Conservation (phyloP, 257 asterid genomes). For the Solanum chiquidenum region DNA sequence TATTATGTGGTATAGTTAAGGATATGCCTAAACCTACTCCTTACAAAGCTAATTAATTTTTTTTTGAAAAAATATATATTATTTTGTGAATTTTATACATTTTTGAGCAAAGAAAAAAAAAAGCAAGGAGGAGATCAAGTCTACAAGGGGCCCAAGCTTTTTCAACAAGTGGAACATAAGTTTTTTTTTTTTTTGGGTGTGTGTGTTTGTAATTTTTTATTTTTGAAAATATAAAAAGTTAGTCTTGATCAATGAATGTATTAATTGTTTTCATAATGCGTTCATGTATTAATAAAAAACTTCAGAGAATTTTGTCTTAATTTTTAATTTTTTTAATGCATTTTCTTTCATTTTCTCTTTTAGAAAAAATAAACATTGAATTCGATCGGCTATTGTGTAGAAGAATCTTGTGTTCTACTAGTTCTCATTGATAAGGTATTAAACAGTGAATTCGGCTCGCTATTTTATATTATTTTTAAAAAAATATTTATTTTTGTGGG, state of each 20-base stretch:
- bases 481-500: too few species aligned
- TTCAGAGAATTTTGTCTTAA: background rate
- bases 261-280: background rate
- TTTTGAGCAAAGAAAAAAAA: background rate
- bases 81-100: background rate
- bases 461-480: too few species aligned
- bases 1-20: slow-evolving; percentile 39
- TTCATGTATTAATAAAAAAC: background rate
- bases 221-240: background rate
- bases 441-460: fast-evolving
- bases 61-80: background rate
- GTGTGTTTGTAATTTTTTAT: background rate
- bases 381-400: background rate
- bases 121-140: background rate
- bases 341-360: background rate
- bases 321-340: background rate
- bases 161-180: background rate
- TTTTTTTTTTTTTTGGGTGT: background rate
- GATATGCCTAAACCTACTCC: slow-evolving; percentile 28
- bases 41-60: background rate
- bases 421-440: background rate
- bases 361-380: background rate
- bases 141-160: background rate
- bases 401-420: background rate
- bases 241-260: background rate